Conservation (phyloP, 305 asterid genomes). For the Fraxinus ornus region DNA sequence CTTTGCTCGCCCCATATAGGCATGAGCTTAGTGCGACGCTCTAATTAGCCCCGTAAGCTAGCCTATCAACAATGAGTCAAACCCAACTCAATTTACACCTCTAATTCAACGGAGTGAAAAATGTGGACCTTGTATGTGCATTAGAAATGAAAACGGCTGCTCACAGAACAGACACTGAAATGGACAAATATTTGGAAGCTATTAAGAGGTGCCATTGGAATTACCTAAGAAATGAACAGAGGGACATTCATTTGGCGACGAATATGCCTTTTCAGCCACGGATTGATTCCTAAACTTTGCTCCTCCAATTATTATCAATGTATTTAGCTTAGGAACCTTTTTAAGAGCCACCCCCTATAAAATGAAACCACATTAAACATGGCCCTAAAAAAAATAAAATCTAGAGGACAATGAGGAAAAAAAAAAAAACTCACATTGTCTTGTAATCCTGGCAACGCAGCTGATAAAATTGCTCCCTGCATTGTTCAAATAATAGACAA, state of each 20-base stretch:
- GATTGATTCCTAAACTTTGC: slow-evolving; percentile 58
- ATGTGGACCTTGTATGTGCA: too few species aligned
- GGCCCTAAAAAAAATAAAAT: background rate
- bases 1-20: too few species aligned
- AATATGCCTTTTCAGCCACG: slow-evolving; percentile 65
- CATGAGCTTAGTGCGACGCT: too few species aligned
- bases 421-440: slow-evolving; percentile 38
- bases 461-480: slow-evolving; percentile 92
- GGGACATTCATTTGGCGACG: slow-evolving; percentile 53
- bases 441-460: slow-evolving; percentile 84
- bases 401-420: background rate
- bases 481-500: background rate
- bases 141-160: background rate
- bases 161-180: background rate
- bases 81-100: too few species aligned
- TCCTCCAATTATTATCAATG: slow-evolving; percentile 73
- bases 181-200: background rate
- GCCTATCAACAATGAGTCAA: too few species aligned
- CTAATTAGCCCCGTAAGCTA: too few species aligned
- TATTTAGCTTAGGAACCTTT: slow-evolving; percentile 62
- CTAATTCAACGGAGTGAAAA: too few species aligned
- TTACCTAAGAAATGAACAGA: slow-evolving; percentile 91
- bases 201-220: background rate
- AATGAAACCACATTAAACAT: background rate
- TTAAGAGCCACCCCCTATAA: slow-evolving; percentile 74